phyloP scores from a whole-genome alignment of 371 early-diverging fungal species.

The Saksenaea oblongispora region DNA sequence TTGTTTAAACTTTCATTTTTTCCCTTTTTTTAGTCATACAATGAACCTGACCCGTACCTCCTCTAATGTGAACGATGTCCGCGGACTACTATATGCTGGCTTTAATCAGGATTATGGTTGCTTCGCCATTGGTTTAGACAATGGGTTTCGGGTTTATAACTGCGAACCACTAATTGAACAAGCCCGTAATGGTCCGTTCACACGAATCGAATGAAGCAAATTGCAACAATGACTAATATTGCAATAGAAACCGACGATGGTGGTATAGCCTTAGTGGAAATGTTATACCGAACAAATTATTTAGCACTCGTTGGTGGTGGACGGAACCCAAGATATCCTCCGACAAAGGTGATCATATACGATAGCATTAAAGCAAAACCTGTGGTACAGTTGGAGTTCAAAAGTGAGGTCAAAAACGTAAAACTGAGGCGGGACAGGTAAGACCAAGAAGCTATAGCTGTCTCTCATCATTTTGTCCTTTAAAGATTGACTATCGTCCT shows the following conservation, averaged over 20 bases:
- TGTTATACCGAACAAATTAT: conserved; percentile 93
- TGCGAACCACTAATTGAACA: conserved; percentile 89
- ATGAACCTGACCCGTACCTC: conserved; percentile 65
- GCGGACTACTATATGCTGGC: conserved; percentile 63
- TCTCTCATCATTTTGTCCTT: too few relatives aligned
- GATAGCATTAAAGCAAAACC: conserved; percentile 78
- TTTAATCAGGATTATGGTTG: conserved; percentile 91
- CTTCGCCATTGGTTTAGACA: conserved; percentile 89
- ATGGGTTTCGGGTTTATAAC: conserved; percentile 92
- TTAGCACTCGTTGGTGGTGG: conserved; percentile 97
- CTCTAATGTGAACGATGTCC: conserved; percentile 52
- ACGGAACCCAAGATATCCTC: conserved; percentile 81
- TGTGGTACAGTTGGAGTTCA: conserved; percentile 81
- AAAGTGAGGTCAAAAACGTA: conserved; percentile 80
- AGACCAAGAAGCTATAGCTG: background rate
- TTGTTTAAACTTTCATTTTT: background rate
- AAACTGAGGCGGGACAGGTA: conserved; percentile 81
- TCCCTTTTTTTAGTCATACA: background rate
- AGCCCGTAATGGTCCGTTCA: conserved; percentile 69
- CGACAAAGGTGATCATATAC: conserved; percentile 91
- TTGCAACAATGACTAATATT: background rate
- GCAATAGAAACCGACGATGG: conserved; percentile 77
- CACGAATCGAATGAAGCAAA: too few relatives aligned
- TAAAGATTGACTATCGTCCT: conserved; percentile 81
- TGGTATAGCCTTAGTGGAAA: conserved; percentile 90